Evolutionary conservation across 1,284 basidiomycete species (phyloP), one percentile per base, ranked within the genome.

Genomic region (Acaromyces ingoldii): DNA sequence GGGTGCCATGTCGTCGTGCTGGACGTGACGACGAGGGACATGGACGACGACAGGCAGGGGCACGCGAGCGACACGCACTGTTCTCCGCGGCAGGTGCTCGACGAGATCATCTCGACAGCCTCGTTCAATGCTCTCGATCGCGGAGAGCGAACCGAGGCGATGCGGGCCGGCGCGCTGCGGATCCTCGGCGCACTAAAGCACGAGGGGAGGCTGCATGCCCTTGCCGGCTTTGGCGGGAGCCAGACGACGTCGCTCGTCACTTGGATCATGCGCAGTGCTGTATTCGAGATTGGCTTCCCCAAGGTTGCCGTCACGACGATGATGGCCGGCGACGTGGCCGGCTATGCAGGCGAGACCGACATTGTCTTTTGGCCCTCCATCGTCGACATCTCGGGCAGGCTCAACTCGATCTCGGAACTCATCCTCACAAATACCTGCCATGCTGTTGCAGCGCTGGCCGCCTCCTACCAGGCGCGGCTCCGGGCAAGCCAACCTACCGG

Each of bases 221-320:
- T 62, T 9, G 60, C 60, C 26, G 56, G 53, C 0, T 57, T 62
- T 15, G 60, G 60, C 7, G 60, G 60, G 2, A 58, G 57, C 24
- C 60, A 62, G 26, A 59, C 56, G 39, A 62, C 60, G 3, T 36
- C 57, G 10, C 56, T 59, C 21, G 60, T 57, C 5, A 56, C 57
- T 10, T 53, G 57, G 13, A 53, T 62, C 47, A 62, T 62, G 60
- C 53, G 60, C 4, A 37, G 49, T 25, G 6, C 53, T 4, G 38
- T 15, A 1, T 62, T 62, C 22, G 50, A 51, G 1, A 55, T 62
- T 24, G 60, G 60, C 3, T 36, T 62, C 41, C 60, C 60, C 36
- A 62, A 62, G 37, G 54, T 58, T 49, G 46, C 55, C 51, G 53
- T 62, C 33, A 54, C 57, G 1, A 62, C 60, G 30, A 62, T 62